These are phyloP conservation scores for Oryza meridionalis DNA, from an alignment of 176 grass and related monocot species.

Conservation along the genomic window DNA sequence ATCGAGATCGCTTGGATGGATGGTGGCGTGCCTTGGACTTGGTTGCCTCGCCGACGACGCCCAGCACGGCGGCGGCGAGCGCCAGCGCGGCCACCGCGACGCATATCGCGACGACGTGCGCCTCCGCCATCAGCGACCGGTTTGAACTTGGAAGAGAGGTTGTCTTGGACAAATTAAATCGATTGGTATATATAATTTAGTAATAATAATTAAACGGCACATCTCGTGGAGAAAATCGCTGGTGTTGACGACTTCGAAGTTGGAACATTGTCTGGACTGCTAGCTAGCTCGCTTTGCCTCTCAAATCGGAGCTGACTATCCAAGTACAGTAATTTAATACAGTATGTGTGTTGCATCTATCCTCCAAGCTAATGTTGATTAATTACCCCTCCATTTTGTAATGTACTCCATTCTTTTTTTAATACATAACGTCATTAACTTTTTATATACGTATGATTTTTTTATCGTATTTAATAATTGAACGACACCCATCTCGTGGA, in stretches of 20 bases:
- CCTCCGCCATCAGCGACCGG: slow-evolving; percentile 3
- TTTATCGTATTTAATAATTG: no score
- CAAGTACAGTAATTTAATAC: no score
- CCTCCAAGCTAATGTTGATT: no score
- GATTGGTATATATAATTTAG: background rate
- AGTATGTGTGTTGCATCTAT: no score
- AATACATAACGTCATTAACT: no score
- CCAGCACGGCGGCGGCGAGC: slow-evolving; percentile 14
- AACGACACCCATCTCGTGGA: no score
- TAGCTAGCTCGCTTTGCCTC: no score
- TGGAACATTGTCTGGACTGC: no score
- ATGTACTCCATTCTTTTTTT: no score
- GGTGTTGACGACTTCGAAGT: background rate
- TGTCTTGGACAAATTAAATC: background rate
- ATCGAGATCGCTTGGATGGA: background rate
- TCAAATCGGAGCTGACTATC: no score
- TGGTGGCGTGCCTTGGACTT: slow-evolving; percentile 16
- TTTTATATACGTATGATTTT: no score
- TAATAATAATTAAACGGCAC: background rate
- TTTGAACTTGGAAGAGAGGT: background rate
- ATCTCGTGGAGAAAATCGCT: background rate
- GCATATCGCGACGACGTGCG: slow-evolving; percentile 23
- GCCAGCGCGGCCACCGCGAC: slow-evolving; percentile 23
- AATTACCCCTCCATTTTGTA: no score
- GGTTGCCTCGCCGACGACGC: slow-evolving; percentile 37